These are phyloP conservation scores for Fusarium temperatum DNA, from an alignment of 2,329 filamentous ascomycete species.

Conservation along the genomic window DNA sequence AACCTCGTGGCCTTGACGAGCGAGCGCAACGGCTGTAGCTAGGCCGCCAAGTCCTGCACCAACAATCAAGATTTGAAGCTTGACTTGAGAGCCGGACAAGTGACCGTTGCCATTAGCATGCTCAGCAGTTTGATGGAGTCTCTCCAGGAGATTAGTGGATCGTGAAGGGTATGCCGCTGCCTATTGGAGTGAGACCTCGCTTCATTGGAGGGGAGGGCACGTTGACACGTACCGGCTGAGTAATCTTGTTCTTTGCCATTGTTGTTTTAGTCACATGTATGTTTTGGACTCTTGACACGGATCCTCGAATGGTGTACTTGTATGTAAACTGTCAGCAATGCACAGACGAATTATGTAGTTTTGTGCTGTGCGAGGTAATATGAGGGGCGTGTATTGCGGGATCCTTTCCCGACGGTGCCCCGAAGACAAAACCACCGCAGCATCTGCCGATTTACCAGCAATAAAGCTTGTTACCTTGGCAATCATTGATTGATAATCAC, in stretches of 20 bases:
- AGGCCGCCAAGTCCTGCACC: neutral
- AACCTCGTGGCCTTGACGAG: neutral
- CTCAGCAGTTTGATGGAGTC: neutral
- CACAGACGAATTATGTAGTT: neutral
- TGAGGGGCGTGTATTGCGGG: neutral
- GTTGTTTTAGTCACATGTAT: neutral
- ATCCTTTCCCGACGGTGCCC: neutral
- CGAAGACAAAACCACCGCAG: neutral
- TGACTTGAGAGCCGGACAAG: neutral
- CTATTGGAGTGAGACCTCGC: neutral
- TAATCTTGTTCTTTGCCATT: neutral
- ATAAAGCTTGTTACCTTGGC: neutral
- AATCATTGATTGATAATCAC: neutral
- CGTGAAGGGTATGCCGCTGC: neutral
- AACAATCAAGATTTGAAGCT: neutral
- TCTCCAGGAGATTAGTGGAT: neutral
- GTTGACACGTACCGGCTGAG: neutral
- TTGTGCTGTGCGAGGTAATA: neutral
- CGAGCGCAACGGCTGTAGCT: neutral
- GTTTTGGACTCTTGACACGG: neutral
- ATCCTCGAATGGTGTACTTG: neutral
- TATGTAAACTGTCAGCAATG: neutral
- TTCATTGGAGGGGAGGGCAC: neutral
- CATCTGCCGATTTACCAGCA: neutral
- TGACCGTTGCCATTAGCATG: neutral